Evolutionary conservation across 83 land plant species (phyloP).

Genomic region (Diphasiastrum complanatum): DNA sequence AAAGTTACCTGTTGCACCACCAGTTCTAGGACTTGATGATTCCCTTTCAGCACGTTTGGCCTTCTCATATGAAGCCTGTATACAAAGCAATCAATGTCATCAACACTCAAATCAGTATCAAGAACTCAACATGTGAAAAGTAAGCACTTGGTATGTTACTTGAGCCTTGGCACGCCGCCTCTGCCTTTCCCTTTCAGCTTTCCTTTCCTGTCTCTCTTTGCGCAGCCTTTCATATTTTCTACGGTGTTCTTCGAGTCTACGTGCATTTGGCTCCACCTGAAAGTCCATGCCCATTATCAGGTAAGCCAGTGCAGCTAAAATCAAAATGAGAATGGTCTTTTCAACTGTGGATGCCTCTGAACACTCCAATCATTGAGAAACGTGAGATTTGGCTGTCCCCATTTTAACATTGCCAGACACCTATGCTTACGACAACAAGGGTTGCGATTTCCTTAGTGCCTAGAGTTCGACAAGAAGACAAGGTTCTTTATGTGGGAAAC

Average conservation of each 20-base stretch:
- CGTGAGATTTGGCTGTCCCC: no score
- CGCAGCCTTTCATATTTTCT: slow-evolving; percentile 76
- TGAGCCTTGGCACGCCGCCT: slow-evolving; percentile 65
- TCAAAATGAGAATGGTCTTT: not conserved
- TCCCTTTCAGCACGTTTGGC: slow-evolving; percentile 70
- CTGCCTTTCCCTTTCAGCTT: slow-evolving; percentile 49
- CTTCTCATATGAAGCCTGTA: slow-evolving; percentile 80
- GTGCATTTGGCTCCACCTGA: slow-evolving; percentile 94
- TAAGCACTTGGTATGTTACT: slow-evolving; percentile 41
- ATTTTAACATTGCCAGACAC: no score
- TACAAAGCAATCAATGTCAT: not conserved
- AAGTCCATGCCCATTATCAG: not conserved
- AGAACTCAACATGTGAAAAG: not conserved
- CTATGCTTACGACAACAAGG: no score
- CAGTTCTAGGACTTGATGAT: slow-evolving; percentile 34
- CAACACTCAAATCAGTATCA: not conserved
- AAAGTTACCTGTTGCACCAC: slow-evolving; percentile 11
- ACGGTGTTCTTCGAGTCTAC: slow-evolving; percentile 79
- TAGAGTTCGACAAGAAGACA: no score
- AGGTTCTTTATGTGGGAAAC: no score
- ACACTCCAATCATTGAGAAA: no score
- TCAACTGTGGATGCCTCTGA: no score
- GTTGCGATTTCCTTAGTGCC: no score
- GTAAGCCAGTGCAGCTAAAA: not conserved
- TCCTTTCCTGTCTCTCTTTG: slow-evolving; percentile 53